Evolutionary conservation across 1,284 basidiomycete genomes (phyloP), one percentile per base, ranked within the genome.

Genomic region (Pisolithus thermaeus): DNA sequence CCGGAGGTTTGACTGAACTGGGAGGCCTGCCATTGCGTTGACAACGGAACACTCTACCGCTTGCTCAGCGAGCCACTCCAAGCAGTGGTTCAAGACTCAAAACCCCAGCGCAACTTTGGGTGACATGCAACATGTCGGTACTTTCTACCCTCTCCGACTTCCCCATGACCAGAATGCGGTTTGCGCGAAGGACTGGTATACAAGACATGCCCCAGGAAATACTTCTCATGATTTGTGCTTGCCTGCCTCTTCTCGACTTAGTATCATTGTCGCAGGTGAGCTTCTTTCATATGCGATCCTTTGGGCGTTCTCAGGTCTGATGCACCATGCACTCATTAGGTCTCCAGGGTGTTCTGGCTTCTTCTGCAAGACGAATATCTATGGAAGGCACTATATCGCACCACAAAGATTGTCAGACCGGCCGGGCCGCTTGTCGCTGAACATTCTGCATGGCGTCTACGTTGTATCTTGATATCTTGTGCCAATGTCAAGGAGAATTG

Each of bases 341-440:
- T 47, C 14, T 54, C 37, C 14, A 44, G 25, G 44, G 37, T 48
- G 16, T 47, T 54, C 44, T 23, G 39, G 11, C 28, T 22, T 7
- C 30, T 54, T 27, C 35, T 47, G 23, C 25, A 39, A 25, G 49
- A 54, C n/a, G 50, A 51, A 2, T 30, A 39, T 4, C 30, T 51
- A 9, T 54, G 53, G 53, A 51, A 42, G 25, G 38, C 20, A 22
- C n/a, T 47, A 28, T 54, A 51, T 30, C 27, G 41, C 22, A 23
- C n/a, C 7, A 48, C 41, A 20, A 27, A 28, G 16, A 40, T 54
- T 14, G 39, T 50, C 12, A 50, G 46, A 27, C 49, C 53, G 4
- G 46, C 45, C 14, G 53, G 53, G 7, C 53, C 53, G 8, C 39
- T 54, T 27, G 5, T 9, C 16, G 16, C 37, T 16, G 42, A 46